A percentile compares a stretch with the other conserved stretches of the same genome.
Conservation (phyloP, 768 basidiomycete genomes). For the Lactarius pseudohatsudake region DNA sequence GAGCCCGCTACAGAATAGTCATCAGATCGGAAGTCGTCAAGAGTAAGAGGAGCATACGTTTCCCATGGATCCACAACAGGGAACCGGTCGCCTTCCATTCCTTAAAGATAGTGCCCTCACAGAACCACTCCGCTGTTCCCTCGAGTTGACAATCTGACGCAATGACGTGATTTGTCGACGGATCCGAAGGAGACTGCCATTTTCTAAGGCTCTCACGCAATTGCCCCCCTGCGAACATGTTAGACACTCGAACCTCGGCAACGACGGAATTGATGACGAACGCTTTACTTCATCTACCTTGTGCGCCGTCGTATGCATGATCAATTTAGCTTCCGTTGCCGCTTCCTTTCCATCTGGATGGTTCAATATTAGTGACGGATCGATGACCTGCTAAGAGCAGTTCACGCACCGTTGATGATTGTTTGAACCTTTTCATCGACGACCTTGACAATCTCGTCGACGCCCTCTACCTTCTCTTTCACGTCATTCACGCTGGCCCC, state of each 20-base stretch:
- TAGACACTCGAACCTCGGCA: background rate
- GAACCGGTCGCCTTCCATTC: too few species aligned
- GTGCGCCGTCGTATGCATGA: background rate
- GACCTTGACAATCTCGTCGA: too few species aligned
- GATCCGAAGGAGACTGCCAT: background rate
- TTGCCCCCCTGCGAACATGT: background rate
- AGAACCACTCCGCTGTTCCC: too few species aligned
- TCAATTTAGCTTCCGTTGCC: background rate
- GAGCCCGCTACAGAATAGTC: background rate
- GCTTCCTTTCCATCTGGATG: background rate
- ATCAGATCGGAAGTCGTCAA: too few species aligned
- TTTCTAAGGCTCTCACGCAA: background rate
- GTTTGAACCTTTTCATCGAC: background rate
- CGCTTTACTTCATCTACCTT: background rate
- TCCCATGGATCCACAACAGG: too few species aligned
- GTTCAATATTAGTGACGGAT: background rate
- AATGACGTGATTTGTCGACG: background rate
- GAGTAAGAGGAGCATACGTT: background rate
- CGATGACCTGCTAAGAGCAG: background rate
- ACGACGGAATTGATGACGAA: background rate
- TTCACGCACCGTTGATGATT: background rate
- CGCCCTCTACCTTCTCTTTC: too few species aligned
- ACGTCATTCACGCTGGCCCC: too few species aligned
- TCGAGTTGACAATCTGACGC: too few species aligned
- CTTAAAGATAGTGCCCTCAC: too few species aligned